Base-by-base conservation (phyloP, 257 asterid species). In the Nicotiana noctiflora region DNA sequence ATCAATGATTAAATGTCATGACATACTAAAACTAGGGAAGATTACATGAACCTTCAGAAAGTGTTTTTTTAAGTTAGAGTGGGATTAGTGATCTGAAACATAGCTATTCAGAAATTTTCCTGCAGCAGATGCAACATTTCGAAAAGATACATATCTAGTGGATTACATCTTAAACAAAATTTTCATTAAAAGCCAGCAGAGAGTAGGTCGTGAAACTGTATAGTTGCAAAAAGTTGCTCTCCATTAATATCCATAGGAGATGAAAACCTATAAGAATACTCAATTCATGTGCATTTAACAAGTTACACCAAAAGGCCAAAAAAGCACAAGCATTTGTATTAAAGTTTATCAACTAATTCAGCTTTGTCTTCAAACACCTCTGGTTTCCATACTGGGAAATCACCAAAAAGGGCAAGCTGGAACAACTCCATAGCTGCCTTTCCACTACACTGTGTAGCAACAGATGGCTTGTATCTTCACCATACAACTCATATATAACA, bases 401-500 rank as follows among this genome's bases (percentile, higher is more conserved):
- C 78, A 72, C 40, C 60, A 72, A 67, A 46, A 72, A 72, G 61
- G 40, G 78, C 23, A 72, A 72, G 60, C 78, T 72, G 57, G 60
- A 72, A 46, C 78, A 46, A 70, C 34, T 46, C 40, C 61, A 46
- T 46, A 72, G 78, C 60, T 31, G 13, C 51, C 72, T 64, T 19
- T 9, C 59, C 32, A 21, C 77, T 64, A 64, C 56, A 18, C 34
- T 12, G 37, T 19, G 57, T 19, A 44, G 57, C 60, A 23, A 23
- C 78, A 72, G 40, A 72, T 72, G 77, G 13, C 57, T 46, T 72
- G 78, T 13, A 72, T 27, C 15, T 46, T 46, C 40, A 72, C 60
- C 37, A 46, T 46, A 46, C 14, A 72, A 46, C 60, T 46, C 78
- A 72, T 13, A 21, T 46, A 23, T 72, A 21, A 27, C 23, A 46